These are phyloP conservation scores for Beauveria sp. DNA, from an alignment of 2,329 filamentous ascomycete species.

Conservation along the genomic window DNA sequence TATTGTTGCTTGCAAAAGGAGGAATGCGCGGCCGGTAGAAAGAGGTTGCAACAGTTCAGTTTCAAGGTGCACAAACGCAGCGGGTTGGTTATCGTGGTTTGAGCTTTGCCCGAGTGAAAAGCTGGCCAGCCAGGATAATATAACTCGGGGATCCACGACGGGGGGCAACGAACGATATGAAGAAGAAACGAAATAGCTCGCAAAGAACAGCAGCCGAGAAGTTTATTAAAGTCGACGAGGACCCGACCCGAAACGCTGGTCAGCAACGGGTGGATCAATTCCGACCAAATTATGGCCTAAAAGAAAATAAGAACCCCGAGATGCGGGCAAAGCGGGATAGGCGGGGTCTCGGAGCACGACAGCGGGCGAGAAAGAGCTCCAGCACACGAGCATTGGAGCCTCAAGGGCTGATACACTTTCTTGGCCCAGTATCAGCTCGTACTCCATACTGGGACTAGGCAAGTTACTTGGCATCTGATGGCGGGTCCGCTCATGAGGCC, in stretches of 20 bases:
- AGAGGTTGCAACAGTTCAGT: not conserved
- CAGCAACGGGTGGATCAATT: constrained; percentile 4
- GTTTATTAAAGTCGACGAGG: not conserved
- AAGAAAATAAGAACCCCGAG: not conserved
- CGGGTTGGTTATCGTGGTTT: not conserved
- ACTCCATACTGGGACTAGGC: not conserved
- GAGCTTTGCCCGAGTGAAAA: not conserved
- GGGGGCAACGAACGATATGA: not conserved
- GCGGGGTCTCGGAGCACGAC: constrained; percentile 7
- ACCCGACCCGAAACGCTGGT: not conserved
- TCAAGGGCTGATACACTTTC: not conserved
- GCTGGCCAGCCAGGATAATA: not conserved
- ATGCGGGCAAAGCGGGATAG: not conserved
- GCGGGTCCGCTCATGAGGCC: not conserved
- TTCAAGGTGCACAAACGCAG: not conserved
- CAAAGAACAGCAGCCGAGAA: not conserved
- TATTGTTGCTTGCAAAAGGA: not conserved
- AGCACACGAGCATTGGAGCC: not conserved
- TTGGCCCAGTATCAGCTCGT: not conserved
- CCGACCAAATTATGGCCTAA: constrained; percentile 3
- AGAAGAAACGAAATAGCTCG: not conserved
- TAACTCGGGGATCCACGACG: not conserved
- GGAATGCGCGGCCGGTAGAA: not conserved
- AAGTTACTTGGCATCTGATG: not conserved
- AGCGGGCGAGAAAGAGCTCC: not conserved